phyloP scores from a whole-genome alignment of 495 filamentous ascomycete genomes.

The Peziza echinospora region DNA sequence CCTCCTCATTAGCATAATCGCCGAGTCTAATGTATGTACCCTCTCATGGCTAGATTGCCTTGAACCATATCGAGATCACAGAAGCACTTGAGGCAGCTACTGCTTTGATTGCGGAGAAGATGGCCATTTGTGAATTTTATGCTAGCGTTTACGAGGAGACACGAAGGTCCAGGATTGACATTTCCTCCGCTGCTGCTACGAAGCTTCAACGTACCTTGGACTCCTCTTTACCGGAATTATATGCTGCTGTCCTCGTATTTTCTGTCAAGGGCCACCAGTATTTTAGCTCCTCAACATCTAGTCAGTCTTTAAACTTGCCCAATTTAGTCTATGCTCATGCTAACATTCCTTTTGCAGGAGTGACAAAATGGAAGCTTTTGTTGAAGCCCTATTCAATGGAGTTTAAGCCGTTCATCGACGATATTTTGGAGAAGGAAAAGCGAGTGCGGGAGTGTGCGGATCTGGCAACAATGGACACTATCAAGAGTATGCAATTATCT shows the following conservation, averaged over 20 bases:
- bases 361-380: background rate
- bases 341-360: no score
- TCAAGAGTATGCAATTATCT: no score
- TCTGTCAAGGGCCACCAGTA: background rate
- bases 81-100: background rate
- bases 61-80: background rate
- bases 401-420: background rate
- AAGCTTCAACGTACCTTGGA: background rate
- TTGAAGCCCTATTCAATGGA: background rate
- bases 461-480: background rate
- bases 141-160: background rate
- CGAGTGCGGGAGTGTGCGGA: background rate
- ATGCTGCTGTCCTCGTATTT: background rate
- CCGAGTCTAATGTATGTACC: no score
- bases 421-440: background rate
- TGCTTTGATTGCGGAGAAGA: background rate
- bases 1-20: no score
- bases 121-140: background rate
- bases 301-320: no score
- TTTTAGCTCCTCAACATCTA: background rate
- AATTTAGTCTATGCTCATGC: no score
- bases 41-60: no score
- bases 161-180: background rate
- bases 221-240: background rate
- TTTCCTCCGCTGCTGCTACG: background rate